Conservation (phyloP, 805 yeast species). For the Clavispora vitiphila region DNA sequence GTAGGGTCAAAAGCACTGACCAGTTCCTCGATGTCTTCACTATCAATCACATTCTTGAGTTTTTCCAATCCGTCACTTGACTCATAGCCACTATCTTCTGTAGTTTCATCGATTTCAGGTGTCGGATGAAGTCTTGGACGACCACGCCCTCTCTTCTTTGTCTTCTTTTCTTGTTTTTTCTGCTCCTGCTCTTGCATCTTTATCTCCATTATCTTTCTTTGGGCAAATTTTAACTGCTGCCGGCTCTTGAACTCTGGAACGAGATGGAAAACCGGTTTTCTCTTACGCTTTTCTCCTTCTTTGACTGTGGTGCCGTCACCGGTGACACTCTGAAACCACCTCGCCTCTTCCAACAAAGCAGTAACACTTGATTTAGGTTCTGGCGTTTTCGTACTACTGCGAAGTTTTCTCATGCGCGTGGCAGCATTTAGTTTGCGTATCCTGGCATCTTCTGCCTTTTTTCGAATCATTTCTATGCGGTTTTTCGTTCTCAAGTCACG, state of each 20-base stretch:
- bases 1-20: constrained; percentile 39
- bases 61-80: constrained; percentile 9
- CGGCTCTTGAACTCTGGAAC: constrained; percentile 21
- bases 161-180: constrained; percentile 3
- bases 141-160: constrained; percentile 2
- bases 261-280: constrained; percentile 23
- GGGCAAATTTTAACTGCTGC: constrained; percentile 9
- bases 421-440: neutral
- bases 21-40: constrained; percentile 18
- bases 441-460: constrained; percentile 3
- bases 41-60: constrained; percentile 13
- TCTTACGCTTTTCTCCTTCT: constrained; percentile 29
- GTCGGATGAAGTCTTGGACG: constrained; percentile 5
- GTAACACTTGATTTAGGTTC: constrained; percentile 1
- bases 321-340: constrained; percentile 36
- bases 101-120: constrained; percentile 6
- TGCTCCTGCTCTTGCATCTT: constrained; percentile 4
- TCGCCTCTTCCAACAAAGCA: constrained; percentile 21
- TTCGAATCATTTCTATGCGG: constrained; percentile 1
- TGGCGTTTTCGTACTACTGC: neutral
- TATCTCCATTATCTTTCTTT: constrained; percentile 13
- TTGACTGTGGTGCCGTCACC: constrained; percentile 31
- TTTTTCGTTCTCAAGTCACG: constrained; percentile 3
- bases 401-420: constrained; percentile 2
- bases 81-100: constrained; percentile 5